Evolutionary conservation across 352 stramenopile genomes (phyloP).

Genomic region (Blastocystis sp.): DNA sequence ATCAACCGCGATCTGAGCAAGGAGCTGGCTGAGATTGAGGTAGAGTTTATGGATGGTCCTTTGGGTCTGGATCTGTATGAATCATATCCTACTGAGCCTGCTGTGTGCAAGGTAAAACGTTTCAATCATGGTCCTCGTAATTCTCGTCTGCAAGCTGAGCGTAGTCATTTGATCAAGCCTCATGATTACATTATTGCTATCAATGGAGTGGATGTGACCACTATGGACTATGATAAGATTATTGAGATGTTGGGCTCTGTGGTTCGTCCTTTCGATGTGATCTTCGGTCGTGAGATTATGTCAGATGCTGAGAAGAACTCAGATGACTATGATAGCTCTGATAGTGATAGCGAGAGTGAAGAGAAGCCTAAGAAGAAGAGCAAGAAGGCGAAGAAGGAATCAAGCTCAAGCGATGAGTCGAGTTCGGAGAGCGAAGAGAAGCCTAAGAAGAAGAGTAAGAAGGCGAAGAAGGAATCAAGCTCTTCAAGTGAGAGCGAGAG

Average conservation of each 20-base stretch:
- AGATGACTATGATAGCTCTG: background rate
- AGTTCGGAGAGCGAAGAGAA: conserved; percentile 47
- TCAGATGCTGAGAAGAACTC: conserved; percentile 6
- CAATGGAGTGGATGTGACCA: conserved; percentile 48
- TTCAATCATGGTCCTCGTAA: conserved; percentile 35
- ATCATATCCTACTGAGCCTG: conserved; percentile 20
- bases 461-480: background rate
- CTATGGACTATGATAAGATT: conserved; percentile 29
- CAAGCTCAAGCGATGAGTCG: background rate
- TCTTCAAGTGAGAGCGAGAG: background rate
- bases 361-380: conserved; percentile 35
- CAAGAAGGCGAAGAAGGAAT: background rate
- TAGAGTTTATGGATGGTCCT: conserved; percentile 46
- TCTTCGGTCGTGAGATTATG: conserved; percentile 44
- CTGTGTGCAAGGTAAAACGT: conserved; percentile 34
- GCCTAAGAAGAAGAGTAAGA: conserved; percentile 24
- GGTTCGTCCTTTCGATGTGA: conserved; percentile 35
- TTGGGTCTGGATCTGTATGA: conserved; percentile 44
- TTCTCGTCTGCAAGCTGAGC: background rate
- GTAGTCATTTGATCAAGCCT: conserved; percentile 23
- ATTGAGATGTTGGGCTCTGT: conserved; percentile 13
- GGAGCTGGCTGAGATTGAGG: conserved; percentile 37
- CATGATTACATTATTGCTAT: conserved; percentile 47
- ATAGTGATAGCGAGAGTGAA: background rate
- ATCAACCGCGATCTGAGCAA: conserved; percentile 38